These are phyloP conservation scores for Phytophthora vignae DNA, from an alignment of 352 stramenopile genomes.

Conservation along the genomic window DNA sequence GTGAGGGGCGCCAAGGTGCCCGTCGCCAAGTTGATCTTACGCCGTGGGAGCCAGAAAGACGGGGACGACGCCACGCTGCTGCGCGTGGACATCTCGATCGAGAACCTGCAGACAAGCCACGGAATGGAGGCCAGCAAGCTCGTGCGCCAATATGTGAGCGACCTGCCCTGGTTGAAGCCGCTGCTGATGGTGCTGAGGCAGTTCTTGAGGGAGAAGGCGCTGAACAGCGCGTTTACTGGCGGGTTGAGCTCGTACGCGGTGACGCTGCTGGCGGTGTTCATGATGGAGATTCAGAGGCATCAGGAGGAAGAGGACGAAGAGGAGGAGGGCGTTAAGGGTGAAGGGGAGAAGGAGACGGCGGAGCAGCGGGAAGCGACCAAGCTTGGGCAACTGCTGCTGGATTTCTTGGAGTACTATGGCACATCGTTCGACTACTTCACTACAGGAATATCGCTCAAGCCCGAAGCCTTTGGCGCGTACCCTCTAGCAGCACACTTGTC, in stretches of 20 bases:
- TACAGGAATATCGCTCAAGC: slow-evolving; percentile 85
- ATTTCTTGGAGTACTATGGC: slow-evolving; percentile 92
- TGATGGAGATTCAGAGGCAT: slow-evolving; percentile 76
- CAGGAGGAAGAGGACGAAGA: slow-evolving; percentile 42
- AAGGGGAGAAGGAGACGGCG: slow-evolving; percentile 9
- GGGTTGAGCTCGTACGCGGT: slow-evolving; percentile 91
- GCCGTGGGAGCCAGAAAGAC: slow-evolving; percentile 43
- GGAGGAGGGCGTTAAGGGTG: slow-evolving; percentile 1
- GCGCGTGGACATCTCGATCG: slow-evolving; percentile 91
- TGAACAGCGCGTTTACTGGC: slow-evolving; percentile 92
- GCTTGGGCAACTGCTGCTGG: slow-evolving; percentile 77
- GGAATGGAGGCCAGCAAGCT: slow-evolving; percentile 88
- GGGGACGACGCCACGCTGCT: slow-evolving; percentile 35
- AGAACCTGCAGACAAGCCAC: slow-evolving; percentile 80
- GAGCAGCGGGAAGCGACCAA: slow-evolving; percentile 37
- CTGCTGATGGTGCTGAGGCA: slow-evolving; percentile 89
- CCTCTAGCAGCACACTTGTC: slow-evolving; percentile 60
- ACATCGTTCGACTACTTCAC: slow-evolving; percentile 82
- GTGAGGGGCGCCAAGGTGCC: slow-evolving; percentile 87
- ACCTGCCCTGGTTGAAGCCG: slow-evolving; percentile 75
- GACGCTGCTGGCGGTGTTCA: slow-evolving; percentile 83
- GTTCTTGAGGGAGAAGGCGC: slow-evolving; percentile 85
- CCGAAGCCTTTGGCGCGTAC: slow-evolving; percentile 83
- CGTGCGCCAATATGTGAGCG: slow-evolving; percentile 75
- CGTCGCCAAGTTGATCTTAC: slow-evolving; percentile 84